Base-by-base conservation (phyloP, 305 asterid species). In the Andrographis paniculata region DNA sequence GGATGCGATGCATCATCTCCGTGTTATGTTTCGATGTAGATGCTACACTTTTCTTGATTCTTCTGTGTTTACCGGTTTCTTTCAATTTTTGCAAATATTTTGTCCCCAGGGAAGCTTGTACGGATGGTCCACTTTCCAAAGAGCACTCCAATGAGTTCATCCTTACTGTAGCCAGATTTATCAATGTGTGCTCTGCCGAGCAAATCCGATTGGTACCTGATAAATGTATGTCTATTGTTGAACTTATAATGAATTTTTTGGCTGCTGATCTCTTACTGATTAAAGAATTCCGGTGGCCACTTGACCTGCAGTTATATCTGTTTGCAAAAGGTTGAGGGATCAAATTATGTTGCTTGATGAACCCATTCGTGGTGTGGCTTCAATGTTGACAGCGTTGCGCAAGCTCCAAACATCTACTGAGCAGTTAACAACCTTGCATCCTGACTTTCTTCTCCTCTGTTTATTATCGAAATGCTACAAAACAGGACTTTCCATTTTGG, bases 301-400 rank as follows among this genome's bases (percentile, higher is more conserved):
- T 55, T 50, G 54, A 59, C 47, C 53, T 69, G 77, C 92, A 91
- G 96, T 91, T 63, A 55, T 80, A 63, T 75, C 83, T 56, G 58
- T 86, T 50, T 91, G 96, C 77, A 80, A 54, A 71, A 80, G 73
- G 78, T 73, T 91, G 38, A 83, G 78, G 79, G 98, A 91, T 17
- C 84, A 68, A 45, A 77, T 80, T 48, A 40, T 82, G 77, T 54
- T 67, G 55, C 76, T 76, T 52, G 84, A 76, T 50, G 78, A 79
- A 54, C 98, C 98, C 47, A 67, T 80, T 53, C 84, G 87, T 38
- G 98, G 98, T 28, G 96, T 91, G 61, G 82, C 77, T 68, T 82
- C 98, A 16, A 56, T 91, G 74, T 62, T 86, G 73, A 65, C 80
- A 12, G 94, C 95, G 35, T 54, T 79, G 43, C 72, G 70, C 63